Percentiles rank a stretch among this genome's conserved stretches.
These are phyloP conservation scores for Hypoxylon sp. DNA, from an alignment of 2,329 filamentous ascomycete genomes.

Conservation along the genomic window DNA sequence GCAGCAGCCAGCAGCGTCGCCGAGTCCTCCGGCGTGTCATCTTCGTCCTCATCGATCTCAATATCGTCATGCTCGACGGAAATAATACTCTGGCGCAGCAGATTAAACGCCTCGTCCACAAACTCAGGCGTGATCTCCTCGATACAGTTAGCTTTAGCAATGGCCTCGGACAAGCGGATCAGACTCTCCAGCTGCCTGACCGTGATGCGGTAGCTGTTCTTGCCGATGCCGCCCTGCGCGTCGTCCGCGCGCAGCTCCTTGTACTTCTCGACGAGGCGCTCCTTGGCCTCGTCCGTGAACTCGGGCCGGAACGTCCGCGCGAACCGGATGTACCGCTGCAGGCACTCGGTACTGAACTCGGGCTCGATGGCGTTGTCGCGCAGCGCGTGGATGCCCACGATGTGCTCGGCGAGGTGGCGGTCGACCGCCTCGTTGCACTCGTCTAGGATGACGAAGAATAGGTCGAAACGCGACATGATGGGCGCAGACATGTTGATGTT, in stretches of 20 bases:
- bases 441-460: slow-evolving; percentile 98
- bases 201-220: slow-evolving; percentile 97
- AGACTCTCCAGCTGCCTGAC: slow-evolving; percentile 96
- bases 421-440: slow-evolving; percentile 96
- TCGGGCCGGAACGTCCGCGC: slow-evolving; percentile 94
- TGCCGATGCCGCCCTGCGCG: slow-evolving; percentile 91
- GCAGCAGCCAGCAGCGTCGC: slow-evolving; percentile 64
- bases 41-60: slow-evolving; percentile 87
- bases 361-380: slow-evolving; percentile 92
- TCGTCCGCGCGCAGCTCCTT: slow-evolving; percentile 95
- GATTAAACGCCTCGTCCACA: slow-evolving; percentile 91
- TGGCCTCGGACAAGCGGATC: slow-evolving; percentile 96
- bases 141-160: slow-evolving; percentile 97
- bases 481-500: slow-evolving; percentile 99
- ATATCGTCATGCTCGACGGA: slow-evolving; percentile 98
- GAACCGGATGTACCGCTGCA: slow-evolving; percentile 97
- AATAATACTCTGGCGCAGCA: slow-evolving; percentile 95
- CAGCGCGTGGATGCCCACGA: slow-evolving; percentile 92
- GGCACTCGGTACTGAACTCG: slow-evolving; percentile 94
- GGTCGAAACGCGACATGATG: slow-evolving; percentile 99
- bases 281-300: slow-evolving; percentile 89
- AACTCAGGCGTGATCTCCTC: slow-evolving; percentile 88
- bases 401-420: slow-evolving; percentile 92
- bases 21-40: slow-evolving; percentile 64
- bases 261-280: slow-evolving; percentile 90